Evolutionary conservation across 495 filamentous ascomycete genomes (phyloP).

Genomic region (Melanomma pulvis-pyrius): DNA sequence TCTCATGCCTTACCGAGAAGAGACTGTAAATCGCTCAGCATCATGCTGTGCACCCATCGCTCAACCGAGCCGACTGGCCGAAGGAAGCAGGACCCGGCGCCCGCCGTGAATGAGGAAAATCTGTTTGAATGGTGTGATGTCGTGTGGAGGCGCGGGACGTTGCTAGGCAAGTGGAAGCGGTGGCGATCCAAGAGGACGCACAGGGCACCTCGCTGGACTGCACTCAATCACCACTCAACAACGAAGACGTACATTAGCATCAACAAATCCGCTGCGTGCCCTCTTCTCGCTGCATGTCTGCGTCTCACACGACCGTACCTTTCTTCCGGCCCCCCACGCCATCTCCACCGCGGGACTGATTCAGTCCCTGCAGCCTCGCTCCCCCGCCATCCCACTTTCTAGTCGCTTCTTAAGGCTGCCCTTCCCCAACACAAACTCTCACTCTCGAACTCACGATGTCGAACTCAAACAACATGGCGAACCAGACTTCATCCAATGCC

Average conservation of each 20-base stretch:
- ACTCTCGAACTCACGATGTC: constrained; percentile 10
- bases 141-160: no score
- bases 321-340: background rate
- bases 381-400: constrained; percentile 31
- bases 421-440: background rate
- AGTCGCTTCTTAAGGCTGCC: constrained; percentile 18
- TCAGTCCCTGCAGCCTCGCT: background rate
- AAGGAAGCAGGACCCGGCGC: no score
- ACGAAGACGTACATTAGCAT: constrained; percentile 35
- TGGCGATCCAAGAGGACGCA: no score
- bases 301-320: constrained; percentile 29
- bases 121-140: no score
- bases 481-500: background rate
- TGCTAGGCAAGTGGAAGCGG: no score
- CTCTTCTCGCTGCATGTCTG: constrained; percentile 34
- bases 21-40: no score
- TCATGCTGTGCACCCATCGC: no score
- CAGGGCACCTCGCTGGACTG: background rate
- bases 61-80: no score
- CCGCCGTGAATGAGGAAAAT: no score
- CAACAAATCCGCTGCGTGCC: constrained; percentile 32
- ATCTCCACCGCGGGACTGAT: background rate
- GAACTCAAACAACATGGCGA: constrained; percentile 22
- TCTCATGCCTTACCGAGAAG: no score
- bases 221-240: constrained; percentile 36